Base-by-base conservation (phyloP, 2,329 filamentous ascomycete species). In the Fusarium sp. region DNA sequence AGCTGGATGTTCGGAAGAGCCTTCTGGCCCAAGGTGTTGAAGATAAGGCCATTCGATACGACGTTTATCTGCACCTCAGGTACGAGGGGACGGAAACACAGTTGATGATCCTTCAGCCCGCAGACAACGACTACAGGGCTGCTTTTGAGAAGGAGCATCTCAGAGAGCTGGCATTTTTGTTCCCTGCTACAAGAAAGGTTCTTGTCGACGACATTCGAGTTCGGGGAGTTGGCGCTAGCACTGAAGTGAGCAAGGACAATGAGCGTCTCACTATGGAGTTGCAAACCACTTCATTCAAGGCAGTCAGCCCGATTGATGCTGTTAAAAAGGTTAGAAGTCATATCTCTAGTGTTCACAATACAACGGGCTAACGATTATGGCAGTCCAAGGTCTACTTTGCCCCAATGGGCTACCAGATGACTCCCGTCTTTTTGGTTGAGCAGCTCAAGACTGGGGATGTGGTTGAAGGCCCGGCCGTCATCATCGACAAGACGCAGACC, bases 61-160 rank as follows among this genome's bases (percentile, higher is more conserved):
- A 77, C 31, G 65, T 72, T 27, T 84, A 81, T 60, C 75, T 85
- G 5, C 83, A 83, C 60, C 78, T 85, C 71, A 79, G 83, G 16
- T 85, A 85, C 56, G 80, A 83, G 62, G 83, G 84, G 1, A 84
- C 81, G 0, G 62, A 66, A 14, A 68, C 59, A 1, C 57, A 53
- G 14, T 46, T 86, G 49, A 84, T 84, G 79, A 82, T 86, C 31
- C 65, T 81, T 7, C 77, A 77, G 9, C 77, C 78, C 1, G 68
- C 65, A 5, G 76, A 79, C 18, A 74, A 75, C 6, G 74, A 81
- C 46, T 82, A 38, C 72, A 9, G 14, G 14, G 16, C 46, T 10
- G 25, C 23, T 6, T 29, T 50, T 3, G 20, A n/a, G 23, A 9
- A 16, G 13, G 16, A 50, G 8, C 11, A 50, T 11, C 46, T 29